Evolutionary conservation across 2,329 filamentous ascomycete species (phyloP).

Genomic region (Akanthomyces uredinophilus): DNA sequence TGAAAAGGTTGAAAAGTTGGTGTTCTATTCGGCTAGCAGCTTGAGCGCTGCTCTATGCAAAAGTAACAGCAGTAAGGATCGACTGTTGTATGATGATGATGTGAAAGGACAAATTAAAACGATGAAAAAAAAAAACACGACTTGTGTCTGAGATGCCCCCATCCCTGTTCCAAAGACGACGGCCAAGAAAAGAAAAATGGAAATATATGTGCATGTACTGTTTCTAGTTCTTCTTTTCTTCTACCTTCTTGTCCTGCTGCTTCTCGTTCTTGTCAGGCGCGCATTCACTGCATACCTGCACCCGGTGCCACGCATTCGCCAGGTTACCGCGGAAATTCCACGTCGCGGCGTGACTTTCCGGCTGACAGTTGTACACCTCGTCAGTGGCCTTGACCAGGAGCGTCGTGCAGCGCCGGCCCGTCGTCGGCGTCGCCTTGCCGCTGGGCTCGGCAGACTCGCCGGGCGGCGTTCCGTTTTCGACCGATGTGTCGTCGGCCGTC

Average conservation of each 20-base stretch:
- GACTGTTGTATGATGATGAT: neutral
- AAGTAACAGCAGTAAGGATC: neutral
- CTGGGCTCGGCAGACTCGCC: neutral
- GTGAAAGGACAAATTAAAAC: neutral
- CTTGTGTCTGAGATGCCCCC: neutral
- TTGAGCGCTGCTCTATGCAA: neutral
- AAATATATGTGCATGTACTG: neutral
- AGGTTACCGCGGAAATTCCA: constrained; percentile 62
- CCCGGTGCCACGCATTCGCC: constrained; percentile 62
- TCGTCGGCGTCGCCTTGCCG: neutral
- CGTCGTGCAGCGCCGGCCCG: constrained; percentile 38
- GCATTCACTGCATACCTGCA: constrained; percentile 36
- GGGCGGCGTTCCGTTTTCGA: neutral
- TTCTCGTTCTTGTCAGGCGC: constrained; percentile 10
- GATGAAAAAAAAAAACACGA: neutral
- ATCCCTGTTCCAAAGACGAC: no score
- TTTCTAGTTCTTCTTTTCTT: neutral
- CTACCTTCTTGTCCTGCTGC: neutral
- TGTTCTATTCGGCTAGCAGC: neutral
- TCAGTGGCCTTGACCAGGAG: constrained; percentile 63
- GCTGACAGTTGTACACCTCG: constrained; percentile 62
- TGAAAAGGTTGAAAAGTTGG: neutral
- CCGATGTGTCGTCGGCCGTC: constrained; percentile 9
- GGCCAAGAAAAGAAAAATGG: neutral
- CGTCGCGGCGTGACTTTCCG: constrained; percentile 53